Percentiles rank a stretch among this genome's conserved stretches.
Conservation (phyloP, 805 yeast species). For the Dipodascus geniculatus region DNA sequence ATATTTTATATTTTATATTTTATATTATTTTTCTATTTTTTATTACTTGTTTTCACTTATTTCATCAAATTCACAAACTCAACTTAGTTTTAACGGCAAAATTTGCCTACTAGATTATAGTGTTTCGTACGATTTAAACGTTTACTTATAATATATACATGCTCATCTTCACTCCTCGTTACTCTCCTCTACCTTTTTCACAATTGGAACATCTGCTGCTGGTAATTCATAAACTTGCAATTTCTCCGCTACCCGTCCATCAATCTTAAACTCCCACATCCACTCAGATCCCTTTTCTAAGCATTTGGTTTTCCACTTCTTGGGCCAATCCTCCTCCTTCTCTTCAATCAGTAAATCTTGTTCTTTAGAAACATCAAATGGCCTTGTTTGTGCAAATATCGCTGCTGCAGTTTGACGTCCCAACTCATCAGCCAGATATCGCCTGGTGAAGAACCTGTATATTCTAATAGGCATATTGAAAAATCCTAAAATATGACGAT, state of each 20-base stretch:
- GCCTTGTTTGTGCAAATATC: conserved; percentile 41
- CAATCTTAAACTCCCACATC: conserved; percentile 64
- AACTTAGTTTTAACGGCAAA: too few species aligned
- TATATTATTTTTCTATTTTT: too few species aligned
- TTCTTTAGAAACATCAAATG: conserved; percentile 36
- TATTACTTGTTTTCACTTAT: too few species aligned
- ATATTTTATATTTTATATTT: too few species aligned
- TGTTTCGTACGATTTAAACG: not conserved
- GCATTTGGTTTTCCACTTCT: conserved; percentile 71
- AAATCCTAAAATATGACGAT: conserved; percentile 74
- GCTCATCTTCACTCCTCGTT: not conserved
- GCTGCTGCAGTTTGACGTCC: conserved; percentile 44
- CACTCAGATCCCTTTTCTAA: conserved; percentile 69
- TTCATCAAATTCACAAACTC: too few species aligned
- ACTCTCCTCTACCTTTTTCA: not conserved
- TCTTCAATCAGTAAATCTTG: conserved; percentile 48
- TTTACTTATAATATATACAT: not conserved
- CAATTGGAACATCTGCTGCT: conserved; percentile 1
- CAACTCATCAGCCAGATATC: conserved; percentile 57
- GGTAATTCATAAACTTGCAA: conserved; percentile 27
- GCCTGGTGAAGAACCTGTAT: conserved; percentile 63
- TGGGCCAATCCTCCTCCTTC: conserved; percentile 60
- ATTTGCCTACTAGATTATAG: too few species aligned
- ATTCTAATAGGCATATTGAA: conserved; percentile 62
- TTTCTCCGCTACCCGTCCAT: conserved; percentile 47